These are phyloP conservation scores for Thelephora terrestris DNA, from an alignment of 1,284 basidiomycete genomes.

Conservation along the genomic window DNA sequence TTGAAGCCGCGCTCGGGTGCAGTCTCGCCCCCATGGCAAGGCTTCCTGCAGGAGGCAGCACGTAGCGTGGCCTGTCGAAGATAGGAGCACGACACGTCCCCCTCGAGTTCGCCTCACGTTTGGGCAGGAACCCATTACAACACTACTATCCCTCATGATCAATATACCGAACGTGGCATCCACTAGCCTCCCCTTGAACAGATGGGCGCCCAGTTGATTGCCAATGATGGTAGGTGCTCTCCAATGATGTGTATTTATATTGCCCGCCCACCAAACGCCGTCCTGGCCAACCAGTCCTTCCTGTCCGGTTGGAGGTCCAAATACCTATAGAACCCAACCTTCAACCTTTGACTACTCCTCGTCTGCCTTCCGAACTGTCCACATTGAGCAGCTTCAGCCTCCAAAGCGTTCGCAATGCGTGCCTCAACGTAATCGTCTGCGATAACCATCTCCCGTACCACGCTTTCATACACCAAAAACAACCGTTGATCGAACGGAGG, in stretches of 20 bases:
- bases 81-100: no score
- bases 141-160: no score
- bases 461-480: conserved; percentile 32
- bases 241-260: no score
- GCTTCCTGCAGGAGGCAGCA: conserved; percentile 13
- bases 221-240: no score
- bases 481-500: conserved; percentile 22
- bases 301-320: no score
- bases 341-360: conserved; percentile 39
- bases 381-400: conserved; percentile 9
- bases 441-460: conserved; percentile 46
- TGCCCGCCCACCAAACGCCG: no score
- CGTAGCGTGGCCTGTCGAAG: neutral
- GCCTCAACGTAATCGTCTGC: conserved; percentile 50
- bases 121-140: no score
- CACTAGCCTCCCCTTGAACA: no score
- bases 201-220: no score
- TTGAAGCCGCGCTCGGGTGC: conserved; percentile 11
- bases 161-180: no score
- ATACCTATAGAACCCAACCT: conserved; percentile 3
- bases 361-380: conserved; percentile 31
- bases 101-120: no score
- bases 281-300: no score
- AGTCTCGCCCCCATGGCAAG: conserved; percentile 13
- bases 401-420: conserved; percentile 16